Evolutionary conservation across 1,284 basidiomycete species (phyloP).

Genomic region (Fomitopsis pinicola): DNA sequence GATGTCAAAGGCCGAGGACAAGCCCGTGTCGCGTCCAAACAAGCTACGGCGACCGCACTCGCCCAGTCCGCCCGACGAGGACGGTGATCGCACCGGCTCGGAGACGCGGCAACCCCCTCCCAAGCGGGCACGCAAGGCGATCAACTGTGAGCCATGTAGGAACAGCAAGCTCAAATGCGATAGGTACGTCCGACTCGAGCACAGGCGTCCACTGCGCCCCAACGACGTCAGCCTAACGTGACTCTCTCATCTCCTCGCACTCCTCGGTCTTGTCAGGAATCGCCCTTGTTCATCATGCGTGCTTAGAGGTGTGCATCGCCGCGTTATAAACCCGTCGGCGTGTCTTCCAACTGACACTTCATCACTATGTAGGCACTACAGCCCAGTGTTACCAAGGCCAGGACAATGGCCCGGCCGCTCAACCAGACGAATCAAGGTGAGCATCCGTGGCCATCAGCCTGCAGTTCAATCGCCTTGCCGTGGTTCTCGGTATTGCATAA

Average conservation of each 20-base stretch:
- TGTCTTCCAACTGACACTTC: slow-evolving; percentile 9
- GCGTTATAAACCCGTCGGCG: neutral
- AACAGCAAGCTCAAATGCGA: slow-evolving; percentile 84
- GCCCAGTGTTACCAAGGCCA: slow-evolving; percentile 65
- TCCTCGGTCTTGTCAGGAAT: slow-evolving; percentile 46
- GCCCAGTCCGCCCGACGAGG: neutral
- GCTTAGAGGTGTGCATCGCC: slow-evolving; percentile 49
- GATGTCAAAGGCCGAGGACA: neutral
- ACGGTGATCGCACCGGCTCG: neutral
- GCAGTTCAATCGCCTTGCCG: neutral
- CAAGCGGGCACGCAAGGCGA: slow-evolving; percentile 76
- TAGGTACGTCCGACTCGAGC: slow-evolving; percentile 40
- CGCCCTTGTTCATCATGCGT: slow-evolving; percentile 82
- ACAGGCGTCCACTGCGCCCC: neutral
- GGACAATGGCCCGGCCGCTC: slow-evolving; percentile 17
- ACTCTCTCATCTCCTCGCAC: slow-evolving; percentile 18
- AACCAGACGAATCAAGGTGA: neutral
- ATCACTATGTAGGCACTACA: slow-evolving; percentile 50
- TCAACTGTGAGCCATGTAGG: slow-evolving; percentile 81
- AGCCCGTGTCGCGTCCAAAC: neutral
- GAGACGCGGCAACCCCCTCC: slow-evolving; percentile 39
- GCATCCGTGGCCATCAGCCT: neutral
- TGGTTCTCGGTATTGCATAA: neutral
- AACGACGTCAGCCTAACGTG: neutral
- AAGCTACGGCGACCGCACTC: neutral